A percentile compares a stretch with the other conserved stretches of the same genome.
Conservation (phyloP, 176 grass and related monocot species). For the Oryza officinalis region DNA sequence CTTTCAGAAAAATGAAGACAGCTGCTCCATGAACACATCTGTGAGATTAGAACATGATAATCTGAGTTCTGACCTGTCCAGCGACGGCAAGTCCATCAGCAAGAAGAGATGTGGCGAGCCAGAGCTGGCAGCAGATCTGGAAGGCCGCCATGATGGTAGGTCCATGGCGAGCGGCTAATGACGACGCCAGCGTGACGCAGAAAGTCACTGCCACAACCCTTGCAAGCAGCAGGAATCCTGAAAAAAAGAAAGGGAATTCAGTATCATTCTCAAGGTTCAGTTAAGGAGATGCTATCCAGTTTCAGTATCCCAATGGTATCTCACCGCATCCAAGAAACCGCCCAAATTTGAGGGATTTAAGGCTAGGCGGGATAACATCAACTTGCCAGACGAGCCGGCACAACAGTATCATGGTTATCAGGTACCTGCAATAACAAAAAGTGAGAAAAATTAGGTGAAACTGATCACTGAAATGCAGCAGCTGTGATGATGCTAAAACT, state of each 20-base stretch:
- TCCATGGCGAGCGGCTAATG: slow-evolving; percentile 79
- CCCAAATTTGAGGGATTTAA: slow-evolving; percentile 83
- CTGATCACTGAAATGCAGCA: slow-evolving; percentile 1
- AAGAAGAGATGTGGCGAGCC: slow-evolving; percentile 91
- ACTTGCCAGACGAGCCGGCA: slow-evolving; percentile 71
- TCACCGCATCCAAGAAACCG: slow-evolving; percentile 95
- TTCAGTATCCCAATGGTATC: slow-evolving; percentile 44
- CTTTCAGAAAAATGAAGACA: slow-evolving; percentile 21
- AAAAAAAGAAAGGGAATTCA: slow-evolving; percentile 31
- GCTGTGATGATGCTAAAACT: background rate
- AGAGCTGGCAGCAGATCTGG: slow-evolving; percentile 94
- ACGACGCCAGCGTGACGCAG: slow-evolving; percentile 90
- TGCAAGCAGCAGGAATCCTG: slow-evolving; percentile 84
- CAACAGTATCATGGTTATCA: slow-evolving; percentile 85
- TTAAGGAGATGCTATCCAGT: slow-evolving; percentile 23
- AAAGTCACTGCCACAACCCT: slow-evolving; percentile 97
- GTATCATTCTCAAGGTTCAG: slow-evolving; percentile 18
- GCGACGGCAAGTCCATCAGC: slow-evolving; percentile 92
- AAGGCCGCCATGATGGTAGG: slow-evolving; percentile 84
- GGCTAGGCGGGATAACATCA: slow-evolving; percentile 78
- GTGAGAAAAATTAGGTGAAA: slow-evolving; percentile 11
- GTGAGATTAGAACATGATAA: background rate
- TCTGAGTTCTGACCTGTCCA: slow-evolving; percentile 76
- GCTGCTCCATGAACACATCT: background rate
- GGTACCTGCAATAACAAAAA: slow-evolving; percentile 57